phyloP scores from a whole-genome alignment of 2,329 filamentous ascomycete species.

The Apiospora pterosperma region DNA sequence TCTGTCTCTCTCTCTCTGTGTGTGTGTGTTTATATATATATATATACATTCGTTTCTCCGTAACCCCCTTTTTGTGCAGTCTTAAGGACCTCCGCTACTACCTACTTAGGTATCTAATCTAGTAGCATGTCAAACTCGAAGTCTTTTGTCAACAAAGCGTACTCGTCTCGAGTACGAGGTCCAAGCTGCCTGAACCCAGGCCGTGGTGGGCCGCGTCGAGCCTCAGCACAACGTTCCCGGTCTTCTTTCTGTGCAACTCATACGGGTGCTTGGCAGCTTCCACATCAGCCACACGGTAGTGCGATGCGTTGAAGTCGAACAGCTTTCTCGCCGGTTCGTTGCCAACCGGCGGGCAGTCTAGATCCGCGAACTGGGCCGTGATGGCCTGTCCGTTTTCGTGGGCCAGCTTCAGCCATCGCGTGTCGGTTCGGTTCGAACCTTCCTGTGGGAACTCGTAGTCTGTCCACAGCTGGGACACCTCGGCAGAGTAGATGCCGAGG shows the following conservation, averaged over 20 bases:
- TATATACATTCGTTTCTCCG: not conserved
- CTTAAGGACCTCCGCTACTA: not conserved
- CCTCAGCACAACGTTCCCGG: conserved; percentile 51
- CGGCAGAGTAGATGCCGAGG: conserved; percentile 45
- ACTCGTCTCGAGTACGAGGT: conserved; percentile 48
- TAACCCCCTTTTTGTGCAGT: not conserved
- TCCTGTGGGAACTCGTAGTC: conserved; percentile 69
- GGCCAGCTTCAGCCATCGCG: conserved; percentile 52
- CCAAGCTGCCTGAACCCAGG: conserved; percentile 60
- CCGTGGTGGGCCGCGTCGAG: conserved; percentile 61
- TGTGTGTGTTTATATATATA: not conserved
- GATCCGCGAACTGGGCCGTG: conserved; percentile 24
- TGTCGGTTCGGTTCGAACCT: conserved; percentile 61
- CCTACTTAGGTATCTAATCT: conserved; percentile 20
- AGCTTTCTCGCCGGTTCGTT: conserved; percentile 27
- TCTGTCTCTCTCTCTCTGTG: not conserved
- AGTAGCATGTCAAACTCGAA: conserved; percentile 41
- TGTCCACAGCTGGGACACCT: conserved; percentile 51
- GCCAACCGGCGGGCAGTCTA: conserved; percentile 18
- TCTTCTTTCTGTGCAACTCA: conserved; percentile 52
- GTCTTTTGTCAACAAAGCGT: conserved; percentile 37
- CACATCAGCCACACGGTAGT: conserved; percentile 50
- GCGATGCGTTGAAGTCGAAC: conserved; percentile 55
- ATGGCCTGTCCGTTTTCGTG: conserved; percentile 19
- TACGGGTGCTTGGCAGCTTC: conserved; percentile 60